These are phyloP conservation scores for Aspergillus baeticus DNA, from an alignment of 495 filamentous ascomycete genomes.

Conservation along the genomic window DNA sequence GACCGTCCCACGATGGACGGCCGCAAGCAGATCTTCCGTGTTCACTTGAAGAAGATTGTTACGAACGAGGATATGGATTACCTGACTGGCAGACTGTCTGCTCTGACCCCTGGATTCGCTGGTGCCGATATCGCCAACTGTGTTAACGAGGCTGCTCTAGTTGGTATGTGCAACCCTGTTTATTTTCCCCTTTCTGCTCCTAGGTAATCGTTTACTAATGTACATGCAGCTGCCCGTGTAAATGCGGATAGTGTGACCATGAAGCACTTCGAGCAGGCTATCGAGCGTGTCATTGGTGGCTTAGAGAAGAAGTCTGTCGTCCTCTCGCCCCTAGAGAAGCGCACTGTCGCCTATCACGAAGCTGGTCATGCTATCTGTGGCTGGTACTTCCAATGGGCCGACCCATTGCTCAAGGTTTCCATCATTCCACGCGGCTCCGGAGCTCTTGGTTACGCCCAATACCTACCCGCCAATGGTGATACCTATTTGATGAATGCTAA, in stretches of 20 bases:
- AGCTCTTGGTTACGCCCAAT: constrained; percentile 93
- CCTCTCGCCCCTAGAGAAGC: constrained; percentile 89
- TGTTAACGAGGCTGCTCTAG: constrained; percentile 94
- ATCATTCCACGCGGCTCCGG: constrained; percentile 96
- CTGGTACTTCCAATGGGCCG: constrained; percentile 95
- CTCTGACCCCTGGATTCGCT: constrained; percentile 92
- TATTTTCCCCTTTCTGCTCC: neutral
- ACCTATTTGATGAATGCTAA: constrained; percentile 92
- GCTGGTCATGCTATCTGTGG: constrained; percentile 98
- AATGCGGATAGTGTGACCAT: constrained; percentile 76
- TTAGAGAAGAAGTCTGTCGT: constrained; percentile 96
- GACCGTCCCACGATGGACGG: constrained; percentile 96
- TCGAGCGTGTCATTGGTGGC: constrained; percentile 94
- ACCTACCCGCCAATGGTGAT: constrained; percentile 79
- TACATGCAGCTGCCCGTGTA: constrained; percentile 70
- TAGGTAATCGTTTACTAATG: constrained; percentile 19
- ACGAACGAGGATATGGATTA: constrained; percentile 86
- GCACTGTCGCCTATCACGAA: constrained; percentile 94
- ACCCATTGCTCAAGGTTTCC: constrained; percentile 95
- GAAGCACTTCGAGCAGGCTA: constrained; percentile 92
- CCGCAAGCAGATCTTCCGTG: constrained; percentile 91
- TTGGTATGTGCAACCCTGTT: constrained; percentile 63
- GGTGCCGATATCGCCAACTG: constrained; percentile 98
- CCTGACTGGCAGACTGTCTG: constrained; percentile 80
- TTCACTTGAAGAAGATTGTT: constrained; percentile 89